phyloP scores from a whole-genome alignment of 2,329 filamentous ascomycete genomes.

The Colletotrichum ledebouriae region DNA sequence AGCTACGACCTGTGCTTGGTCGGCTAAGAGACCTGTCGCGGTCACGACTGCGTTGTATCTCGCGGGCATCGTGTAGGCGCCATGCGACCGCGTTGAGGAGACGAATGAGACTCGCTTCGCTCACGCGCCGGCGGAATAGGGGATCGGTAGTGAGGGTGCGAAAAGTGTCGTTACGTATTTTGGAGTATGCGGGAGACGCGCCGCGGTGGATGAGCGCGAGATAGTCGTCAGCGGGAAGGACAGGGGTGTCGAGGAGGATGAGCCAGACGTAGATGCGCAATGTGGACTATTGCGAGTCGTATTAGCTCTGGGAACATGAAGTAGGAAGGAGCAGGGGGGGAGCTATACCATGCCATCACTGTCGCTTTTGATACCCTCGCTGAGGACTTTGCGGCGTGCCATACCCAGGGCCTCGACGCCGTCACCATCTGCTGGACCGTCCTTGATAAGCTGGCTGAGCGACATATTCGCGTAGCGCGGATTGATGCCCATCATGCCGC shows the following conservation, averaged over 20 bases:
- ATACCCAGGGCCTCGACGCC: constrained; percentile 73
- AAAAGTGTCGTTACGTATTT: constrained; percentile 99
- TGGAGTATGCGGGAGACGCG: constrained; percentile 93
- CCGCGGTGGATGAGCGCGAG: constrained; percentile 92
- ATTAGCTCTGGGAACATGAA: constrained; percentile 4
- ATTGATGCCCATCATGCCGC: constrained; percentile 50
- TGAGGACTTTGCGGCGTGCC: constrained; percentile 79
- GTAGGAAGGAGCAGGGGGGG: too few relatives aligned
- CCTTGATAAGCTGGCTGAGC: constrained; percentile 82
- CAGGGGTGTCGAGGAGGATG: constrained; percentile 88
- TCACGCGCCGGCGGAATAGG: constrained; percentile 95
- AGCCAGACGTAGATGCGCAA: constrained; percentile 97
- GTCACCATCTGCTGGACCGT: constrained; percentile 82
- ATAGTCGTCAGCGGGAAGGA: constrained; percentile 89
- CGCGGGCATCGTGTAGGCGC: constrained; percentile 86
- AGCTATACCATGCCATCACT: constrained; percentile 80
- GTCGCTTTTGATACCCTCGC: constrained; percentile 82
- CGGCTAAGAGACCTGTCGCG: constrained; percentile 48
- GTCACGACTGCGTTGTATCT: constrained; percentile 56
- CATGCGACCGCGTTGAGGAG: constrained; percentile 96
- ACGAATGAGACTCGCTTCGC: constrained; percentile 93
- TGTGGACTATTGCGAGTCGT: constrained; percentile 74
- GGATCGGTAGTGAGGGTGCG: constrained; percentile 96
- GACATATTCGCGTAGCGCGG: constrained; percentile 67
- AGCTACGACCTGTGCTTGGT: constrained; percentile 55